Evolutionary conservation across 768 basidiomycete species (phyloP), one percentile per base, ranked within the genome.

Genomic region (Tulasnella sp.): DNA sequence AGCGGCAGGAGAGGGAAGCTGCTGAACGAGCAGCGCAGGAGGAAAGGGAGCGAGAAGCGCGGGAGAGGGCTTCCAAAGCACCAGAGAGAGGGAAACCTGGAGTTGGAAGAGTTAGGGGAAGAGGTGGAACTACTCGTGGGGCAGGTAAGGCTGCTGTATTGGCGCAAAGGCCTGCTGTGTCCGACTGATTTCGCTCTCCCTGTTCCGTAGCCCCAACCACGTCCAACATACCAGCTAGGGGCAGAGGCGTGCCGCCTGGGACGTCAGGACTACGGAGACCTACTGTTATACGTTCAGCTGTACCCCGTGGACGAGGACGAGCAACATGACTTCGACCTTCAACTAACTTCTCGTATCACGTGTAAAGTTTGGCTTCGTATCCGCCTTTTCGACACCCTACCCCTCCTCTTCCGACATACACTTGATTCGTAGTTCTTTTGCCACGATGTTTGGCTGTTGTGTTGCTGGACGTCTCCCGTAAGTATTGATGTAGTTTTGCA

Each of bases 401-500:
- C 31, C 29, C 34, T 68, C 67, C 15, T 39, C 31, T 68, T 12
- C 67, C 22, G 1, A 31, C 3, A 34, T 9, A 29, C 67, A 17
- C 31, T 39, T 34, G 5, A 19, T 14, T 14, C 37, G 45, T 19
- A 45, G 29, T 38, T 34, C n/a, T 39, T 68, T 68, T 31, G 15
- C 11, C 15, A 15, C 2, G 19, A 80, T 80, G 79, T 80, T 80
- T 67, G 79, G 79, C 29, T 80, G 79, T 69, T 77, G 78, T 68
- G 79, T 80, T 37, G 79, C 79, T 72, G 79, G 79, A 12, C 79
- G 79, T 42, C 71, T 78, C 34, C 78, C 79, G 79, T 79, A 49
- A 77, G 79, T 77, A n/a, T 31, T 14, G 34, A 17, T 34, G 5
- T 1, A 25, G 31, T 40, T 9, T 64, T 5, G 39, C 38, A 17